Evolutionary conservation across 371 early-diverging fungal genomes (phyloP), one percentile per base, ranked within the genome.

Genomic region (Polyrhizophydium stewartii): DNA sequence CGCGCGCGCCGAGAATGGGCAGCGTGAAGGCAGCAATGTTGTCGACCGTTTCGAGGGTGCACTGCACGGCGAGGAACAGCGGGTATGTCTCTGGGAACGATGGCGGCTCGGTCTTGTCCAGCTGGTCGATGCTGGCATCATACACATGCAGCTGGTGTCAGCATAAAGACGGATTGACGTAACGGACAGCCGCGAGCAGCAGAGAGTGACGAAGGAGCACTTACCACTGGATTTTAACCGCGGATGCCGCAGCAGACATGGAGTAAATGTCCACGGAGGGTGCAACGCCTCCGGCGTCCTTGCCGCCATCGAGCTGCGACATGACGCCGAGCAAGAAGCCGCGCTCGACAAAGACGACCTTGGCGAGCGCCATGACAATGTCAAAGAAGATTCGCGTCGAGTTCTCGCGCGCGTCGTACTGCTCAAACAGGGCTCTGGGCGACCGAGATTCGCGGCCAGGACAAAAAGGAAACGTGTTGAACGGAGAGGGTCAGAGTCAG

Each of bases 71-170:
- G 7, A 96, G 77, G 61, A 86, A 89, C 46, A 87, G 85, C n/a
- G 90, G 70, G 62, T 97, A 97, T 0, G 87, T 87, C 3, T 93
- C 93, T 0, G 97, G 93, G 17, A 94, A 84, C 0, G 68, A 52
- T 5, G 97, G 97, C 2, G 96, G 89, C 3, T 95, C 96, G 21
- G 84, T 76, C 67, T 94, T 94, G 68, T 97, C 97, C 41, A 97
- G 79, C 71, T 92, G 93, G 73, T 92, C 92, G 51, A 93, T 80
- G 67, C 73, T 72, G 38, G 0, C 1, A 57, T 38, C 28, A 45
- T 45, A 10, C 10, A 5, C 24, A 24, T n/a, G n/a, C n/a, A n/a
- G n/a, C n/a, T n/a, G n/a, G n/a, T n/a, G n/a, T n/a, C n/a, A n/a
- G n/a, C 19, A 30, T 52, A 28, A 51, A 35, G 16, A 35, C 21